Conservation (phyloP, 805 yeast genomes). For the Pichia sporocuriosa region DNA sequence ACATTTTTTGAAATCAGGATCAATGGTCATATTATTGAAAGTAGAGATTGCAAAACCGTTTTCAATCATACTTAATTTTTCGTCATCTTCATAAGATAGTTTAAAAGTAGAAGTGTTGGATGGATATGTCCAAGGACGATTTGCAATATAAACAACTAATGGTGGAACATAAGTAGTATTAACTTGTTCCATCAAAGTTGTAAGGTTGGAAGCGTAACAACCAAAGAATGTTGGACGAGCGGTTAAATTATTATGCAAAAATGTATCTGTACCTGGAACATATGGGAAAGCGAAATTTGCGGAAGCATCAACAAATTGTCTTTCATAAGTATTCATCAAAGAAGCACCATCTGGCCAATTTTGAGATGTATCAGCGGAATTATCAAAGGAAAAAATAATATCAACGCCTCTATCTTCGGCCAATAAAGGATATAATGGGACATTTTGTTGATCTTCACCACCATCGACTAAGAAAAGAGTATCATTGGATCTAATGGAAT, state of each 20-base stretch:
- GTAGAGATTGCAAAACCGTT: slow-evolving; percentile 73
- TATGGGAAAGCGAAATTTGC: slow-evolving; percentile 66
- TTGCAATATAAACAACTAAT: slow-evolving; percentile 70
- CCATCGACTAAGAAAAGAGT: slow-evolving; percentile 64
- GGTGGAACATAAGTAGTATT: slow-evolving; percentile 49
- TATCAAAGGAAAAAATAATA: slow-evolving; percentile 57
- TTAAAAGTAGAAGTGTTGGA: slow-evolving; percentile 72
- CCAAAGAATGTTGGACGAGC: slow-evolving; percentile 77
- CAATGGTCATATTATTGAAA: slow-evolving; percentile 60
- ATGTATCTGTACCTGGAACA: slow-evolving; percentile 65
- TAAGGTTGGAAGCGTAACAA: slow-evolving; percentile 60
- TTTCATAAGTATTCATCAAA: slow-evolving; percentile 45
- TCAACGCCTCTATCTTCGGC: slow-evolving; percentile 59
- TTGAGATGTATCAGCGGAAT: slow-evolving; percentile 54
- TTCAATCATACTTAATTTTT: slow-evolving; percentile 51
- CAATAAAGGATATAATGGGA: slow-evolving; percentile 60
- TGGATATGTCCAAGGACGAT: slow-evolving; percentile 54
- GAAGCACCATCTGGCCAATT: slow-evolving; percentile 68
- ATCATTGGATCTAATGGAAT: slow-evolving; percentile 34
- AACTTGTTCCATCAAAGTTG: slow-evolving; percentile 38
- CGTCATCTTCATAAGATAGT: slow-evolving; percentile 52
- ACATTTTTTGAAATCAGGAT: slow-evolving; percentile 64
- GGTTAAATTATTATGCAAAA: slow-evolving; percentile 53
- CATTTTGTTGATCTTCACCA: slow-evolving; percentile 69
- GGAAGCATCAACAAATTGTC: slow-evolving; percentile 51